phyloP scores from a whole-genome alignment of 2,329 filamentous ascomycete species.

The Dothideomycetes sp. region DNA sequence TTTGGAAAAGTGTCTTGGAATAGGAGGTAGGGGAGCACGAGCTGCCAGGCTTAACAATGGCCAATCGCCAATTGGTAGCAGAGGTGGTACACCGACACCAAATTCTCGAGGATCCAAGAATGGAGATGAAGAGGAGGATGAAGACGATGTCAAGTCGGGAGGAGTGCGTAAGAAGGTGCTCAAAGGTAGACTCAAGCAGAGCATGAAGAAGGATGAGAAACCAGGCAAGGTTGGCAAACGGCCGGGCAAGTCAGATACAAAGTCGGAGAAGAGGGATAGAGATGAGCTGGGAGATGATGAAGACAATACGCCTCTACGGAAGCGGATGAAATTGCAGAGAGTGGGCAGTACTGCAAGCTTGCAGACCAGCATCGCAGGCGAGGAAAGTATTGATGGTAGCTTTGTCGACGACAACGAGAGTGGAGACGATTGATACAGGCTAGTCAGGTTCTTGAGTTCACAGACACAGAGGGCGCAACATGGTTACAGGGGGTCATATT shows the following conservation, averaged over 20 bases:
- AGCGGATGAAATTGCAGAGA: slow-evolving; percentile 28
- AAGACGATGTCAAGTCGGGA: slow-evolving; percentile 23
- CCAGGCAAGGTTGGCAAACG: slow-evolving; percentile 21
- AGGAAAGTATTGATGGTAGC: slow-evolving; percentile 28
- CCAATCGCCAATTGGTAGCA: slow-evolving; percentile 19
- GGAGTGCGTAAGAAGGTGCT: slow-evolving; percentile 29
- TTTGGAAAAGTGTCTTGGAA: slow-evolving; percentile 51
- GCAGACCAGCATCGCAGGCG: slow-evolving; percentile 20
- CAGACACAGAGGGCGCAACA: no score
- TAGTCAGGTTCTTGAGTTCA: not conserved
- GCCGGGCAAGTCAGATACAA: slow-evolving; percentile 18
- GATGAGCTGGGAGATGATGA: slow-evolving; percentile 27
- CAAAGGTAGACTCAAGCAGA: slow-evolving; percentile 33
- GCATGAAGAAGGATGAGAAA: slow-evolving; percentile 36
- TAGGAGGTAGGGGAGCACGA: slow-evolving; percentile 45
- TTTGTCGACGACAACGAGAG: slow-evolving; percentile 26
- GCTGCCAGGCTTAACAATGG: slow-evolving; percentile 36
- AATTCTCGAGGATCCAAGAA: slow-evolving; percentile 19
- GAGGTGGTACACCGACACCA: slow-evolving; percentile 26
- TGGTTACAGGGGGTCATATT: not conserved
- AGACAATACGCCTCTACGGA: slow-evolving; percentile 24
- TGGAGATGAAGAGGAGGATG: slow-evolving; percentile 19
- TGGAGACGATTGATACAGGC: slow-evolving; percentile 21
- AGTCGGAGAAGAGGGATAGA: slow-evolving; percentile 25
- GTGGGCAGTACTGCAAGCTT: slow-evolving; percentile 28